Base-by-base conservation (phyloP, 495 filamentous ascomycete species). In the Xylaria grammica region DNA sequence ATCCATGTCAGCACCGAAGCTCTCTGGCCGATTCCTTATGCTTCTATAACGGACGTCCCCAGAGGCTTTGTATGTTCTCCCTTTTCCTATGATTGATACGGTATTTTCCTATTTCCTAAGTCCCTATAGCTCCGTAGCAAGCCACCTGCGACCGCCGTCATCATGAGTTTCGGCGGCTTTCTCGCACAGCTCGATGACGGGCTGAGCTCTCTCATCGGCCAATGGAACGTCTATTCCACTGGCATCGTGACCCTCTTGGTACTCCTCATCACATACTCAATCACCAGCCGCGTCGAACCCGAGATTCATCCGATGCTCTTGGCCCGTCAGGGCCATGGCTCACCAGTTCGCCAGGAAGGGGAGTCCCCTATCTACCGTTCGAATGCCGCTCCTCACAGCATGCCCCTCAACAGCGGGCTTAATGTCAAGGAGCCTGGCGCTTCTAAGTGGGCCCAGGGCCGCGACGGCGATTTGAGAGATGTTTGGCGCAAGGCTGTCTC, bases 291-390 rank as follows among this genome's bases (percentile, higher is more conserved):
- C 20, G 74, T 76, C 34, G 93, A 97, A 38, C 91, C 96, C 1
- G 95, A 98, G 78, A 89, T 90, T 10, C 94, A 98, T 74, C 96
- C 95, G 7, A 86, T 96, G 69, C 84, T 97, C 24, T 88, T 99
- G 42, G 88, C 90, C 54, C 88, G 95, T 38, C 95, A 98, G 78
- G 86, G 91, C 29, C 84, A 88, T 53, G 79, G 88, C 42, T 89
- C 90, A 11, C 86, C 89, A 7, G 89, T 99, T 30, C 87, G 96
- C 66, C 87, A 94, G 60, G 84, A 90, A 30, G 90, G 92, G 63
- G 89, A 97, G 73, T 95, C 91, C 7, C 87, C 95, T 49, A 82
- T 89, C 54, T 95, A 92, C 75, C 86, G 96, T 45, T 90, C 90
- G 29, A 82, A 90, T 20, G 89, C 91, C 53, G 88, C 88, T n/a